Conservation (phyloP, 345 rosid genomes). For the Passiflora organensis region DNA sequence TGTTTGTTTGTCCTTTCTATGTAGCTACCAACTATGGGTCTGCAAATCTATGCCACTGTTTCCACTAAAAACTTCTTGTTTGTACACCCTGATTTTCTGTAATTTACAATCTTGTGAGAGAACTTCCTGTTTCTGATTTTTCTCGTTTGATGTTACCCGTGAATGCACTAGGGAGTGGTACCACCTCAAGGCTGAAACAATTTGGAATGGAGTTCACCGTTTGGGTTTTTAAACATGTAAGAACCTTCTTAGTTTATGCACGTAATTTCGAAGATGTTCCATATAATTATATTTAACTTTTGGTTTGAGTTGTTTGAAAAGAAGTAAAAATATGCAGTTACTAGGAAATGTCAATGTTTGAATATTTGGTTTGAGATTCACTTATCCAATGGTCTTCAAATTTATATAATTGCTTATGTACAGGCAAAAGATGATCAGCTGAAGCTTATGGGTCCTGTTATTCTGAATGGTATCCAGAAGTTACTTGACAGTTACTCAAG, state of each 20-base stretch:
- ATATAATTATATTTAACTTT: background rate
- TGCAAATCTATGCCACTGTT: too few species aligned
- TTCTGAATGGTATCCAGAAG: constrained; percentile 72
- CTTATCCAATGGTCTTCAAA: background rate
- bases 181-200: constrained; percentile 87
- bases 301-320: too few species aligned
- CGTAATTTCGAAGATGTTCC: constrained; percentile 5
- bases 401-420: constrained; percentile 8
- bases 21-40: too few species aligned
- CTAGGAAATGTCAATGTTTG: too few species aligned
- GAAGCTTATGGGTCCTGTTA: constrained; percentile 91
- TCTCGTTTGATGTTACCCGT: constrained; percentile 15
- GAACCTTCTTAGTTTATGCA: constrained; percentile 21
- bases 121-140: constrained; percentile 11
- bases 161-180: constrained; percentile 56
- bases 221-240: constrained; percentile 98
- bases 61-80: too few species aligned
- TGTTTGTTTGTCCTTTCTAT: too few species aligned
- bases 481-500: constrained; percentile 72
- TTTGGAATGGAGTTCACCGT: constrained; percentile 98
- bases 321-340: too few species aligned
- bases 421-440: constrained; percentile 82
- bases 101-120: background rate
- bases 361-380: background rate
- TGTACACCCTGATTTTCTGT: too few species aligned